These are phyloP conservation scores for Populus tremula DNA, from an alignment of 345 rosid genomes.

Conservation along the genomic window DNA sequence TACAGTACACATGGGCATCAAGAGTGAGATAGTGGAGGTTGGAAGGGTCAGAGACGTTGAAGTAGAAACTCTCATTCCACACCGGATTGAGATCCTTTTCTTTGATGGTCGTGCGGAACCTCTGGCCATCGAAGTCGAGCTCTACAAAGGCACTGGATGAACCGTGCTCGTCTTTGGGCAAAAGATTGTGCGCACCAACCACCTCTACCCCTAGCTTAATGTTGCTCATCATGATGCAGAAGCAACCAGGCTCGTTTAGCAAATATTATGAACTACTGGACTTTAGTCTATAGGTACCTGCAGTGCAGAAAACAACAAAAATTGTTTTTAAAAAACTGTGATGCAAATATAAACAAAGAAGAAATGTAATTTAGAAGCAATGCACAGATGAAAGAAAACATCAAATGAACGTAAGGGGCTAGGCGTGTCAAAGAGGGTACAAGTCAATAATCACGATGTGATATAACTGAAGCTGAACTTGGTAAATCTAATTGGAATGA, in stretches of 20 bases:
- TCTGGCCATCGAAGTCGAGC: constrained; percentile 86
- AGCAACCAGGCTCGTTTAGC: constrained; percentile 14
- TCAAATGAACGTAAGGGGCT: not conserved
- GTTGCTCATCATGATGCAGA: constrained; percentile 48
- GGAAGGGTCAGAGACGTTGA: constrained; percentile 84
- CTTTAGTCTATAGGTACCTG: constrained; percentile 28
- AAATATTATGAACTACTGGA: not conserved
- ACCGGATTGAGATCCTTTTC: constrained; percentile 88
- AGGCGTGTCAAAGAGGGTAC: not conserved
- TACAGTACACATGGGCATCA: constrained; percentile 67
- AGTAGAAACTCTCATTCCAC: constrained; percentile 96
- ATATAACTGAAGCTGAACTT: not conserved
- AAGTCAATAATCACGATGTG: too few relatives aligned
- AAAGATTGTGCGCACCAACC: constrained; percentile 82
- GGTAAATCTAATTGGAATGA: not conserved
- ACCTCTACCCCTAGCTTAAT: constrained; percentile 89
- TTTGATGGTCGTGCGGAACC: constrained; percentile 76
- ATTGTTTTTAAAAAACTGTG: not conserved
- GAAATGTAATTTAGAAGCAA: not conserved
- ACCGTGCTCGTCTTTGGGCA: constrained; percentile 93
- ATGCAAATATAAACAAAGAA: not conserved
- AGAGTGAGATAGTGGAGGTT: constrained; percentile 71
- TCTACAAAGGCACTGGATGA: constrained; percentile 82
- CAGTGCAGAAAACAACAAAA: constrained; percentile 22
- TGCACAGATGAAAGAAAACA: not conserved